Conservation (phyloP, 225 moss, liverwort and hornwort species). For the Pleurozium schreberi region DNA sequence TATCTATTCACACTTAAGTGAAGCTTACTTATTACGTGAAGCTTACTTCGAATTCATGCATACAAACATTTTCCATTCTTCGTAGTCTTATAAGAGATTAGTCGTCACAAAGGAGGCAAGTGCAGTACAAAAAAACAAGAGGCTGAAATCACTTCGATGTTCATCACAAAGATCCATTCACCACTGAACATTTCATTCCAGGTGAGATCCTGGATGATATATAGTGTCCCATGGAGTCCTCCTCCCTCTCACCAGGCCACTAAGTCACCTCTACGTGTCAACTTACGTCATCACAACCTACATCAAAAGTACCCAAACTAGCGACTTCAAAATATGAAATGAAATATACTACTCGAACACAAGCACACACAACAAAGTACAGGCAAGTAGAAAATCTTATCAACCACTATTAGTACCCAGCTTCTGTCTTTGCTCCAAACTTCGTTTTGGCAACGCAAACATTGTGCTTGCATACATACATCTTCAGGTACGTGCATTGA, state of each 20-base stretch:
- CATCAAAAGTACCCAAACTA: background rate
- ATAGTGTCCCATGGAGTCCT: background rate
- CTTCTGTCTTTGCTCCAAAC: background rate
- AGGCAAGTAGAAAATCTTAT: background rate
- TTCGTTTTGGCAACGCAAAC: background rate
- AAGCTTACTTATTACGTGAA: no score
- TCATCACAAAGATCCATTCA: conserved; percentile 37
- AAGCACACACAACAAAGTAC: background rate
- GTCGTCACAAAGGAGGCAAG: background rate
- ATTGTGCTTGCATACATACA: background rate
- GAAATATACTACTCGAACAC: background rate
- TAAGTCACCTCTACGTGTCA: background rate
- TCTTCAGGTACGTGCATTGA: background rate
- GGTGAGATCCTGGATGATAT: conserved; percentile 26
- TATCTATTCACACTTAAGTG: no score
- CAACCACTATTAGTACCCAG: background rate
- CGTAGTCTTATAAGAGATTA: no score
- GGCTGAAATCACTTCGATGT: background rate
- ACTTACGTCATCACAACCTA: background rate
- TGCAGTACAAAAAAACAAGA: background rate
- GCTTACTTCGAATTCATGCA: no score
- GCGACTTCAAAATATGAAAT: background rate
- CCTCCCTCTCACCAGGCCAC: background rate
- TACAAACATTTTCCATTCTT: no score
- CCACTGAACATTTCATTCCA: background rate